Evolutionary conservation across 1,284 basidiomycete genomes (phyloP).

Genomic region (Cutaneotrichosporon daszewskae): DNA sequence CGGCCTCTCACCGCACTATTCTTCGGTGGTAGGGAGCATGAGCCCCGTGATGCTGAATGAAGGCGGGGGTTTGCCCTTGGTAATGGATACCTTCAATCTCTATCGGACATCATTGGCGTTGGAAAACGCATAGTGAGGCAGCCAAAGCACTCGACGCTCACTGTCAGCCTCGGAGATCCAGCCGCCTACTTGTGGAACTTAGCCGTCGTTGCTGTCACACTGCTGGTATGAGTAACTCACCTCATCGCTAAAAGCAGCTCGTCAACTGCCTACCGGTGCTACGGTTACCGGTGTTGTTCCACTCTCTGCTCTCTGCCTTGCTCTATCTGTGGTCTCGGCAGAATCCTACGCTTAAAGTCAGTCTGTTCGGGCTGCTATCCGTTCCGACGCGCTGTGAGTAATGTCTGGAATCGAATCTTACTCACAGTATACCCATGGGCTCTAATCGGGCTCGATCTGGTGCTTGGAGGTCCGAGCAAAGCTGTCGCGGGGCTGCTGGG

Average conservation of each 20-base stretch:
- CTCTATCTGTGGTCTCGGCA: constrained; percentile 44
- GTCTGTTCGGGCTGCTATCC: constrained; percentile 42
- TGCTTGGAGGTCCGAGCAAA: constrained; percentile 33
- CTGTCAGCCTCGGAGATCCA: constrained; percentile 27
- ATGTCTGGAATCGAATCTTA: not conserved
- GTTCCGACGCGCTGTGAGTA: constrained; percentile 43
- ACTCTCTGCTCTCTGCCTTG: constrained; percentile 39
- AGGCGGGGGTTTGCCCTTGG: constrained; percentile 34
- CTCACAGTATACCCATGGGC: constrained; percentile 40
- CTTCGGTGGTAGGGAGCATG: constrained; percentile 30
- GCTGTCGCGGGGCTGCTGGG: constrained; percentile 37
- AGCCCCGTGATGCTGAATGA: not conserved
- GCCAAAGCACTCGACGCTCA: not conserved
- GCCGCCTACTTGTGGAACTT: constrained; percentile 39
- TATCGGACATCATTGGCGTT: constrained; percentile 42
- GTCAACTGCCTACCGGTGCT: constrained; percentile 28
- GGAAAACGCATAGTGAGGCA: constrained; percentile 36
- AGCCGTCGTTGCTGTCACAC: not conserved
- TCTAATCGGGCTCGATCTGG: constrained; percentile 36
- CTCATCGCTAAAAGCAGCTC: no score
- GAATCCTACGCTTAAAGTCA: constrained; percentile 41
- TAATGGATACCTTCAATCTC: constrained; percentile 43
- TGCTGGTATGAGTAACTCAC: not conserved
- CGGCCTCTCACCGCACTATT: constrained; percentile 40
- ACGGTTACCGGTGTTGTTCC: constrained; percentile 38